Evolutionary conservation across 441 rosid species (phyloP), one percentile per base, ranked within the genome.

Genomic region (Eruca vesicaria): DNA sequence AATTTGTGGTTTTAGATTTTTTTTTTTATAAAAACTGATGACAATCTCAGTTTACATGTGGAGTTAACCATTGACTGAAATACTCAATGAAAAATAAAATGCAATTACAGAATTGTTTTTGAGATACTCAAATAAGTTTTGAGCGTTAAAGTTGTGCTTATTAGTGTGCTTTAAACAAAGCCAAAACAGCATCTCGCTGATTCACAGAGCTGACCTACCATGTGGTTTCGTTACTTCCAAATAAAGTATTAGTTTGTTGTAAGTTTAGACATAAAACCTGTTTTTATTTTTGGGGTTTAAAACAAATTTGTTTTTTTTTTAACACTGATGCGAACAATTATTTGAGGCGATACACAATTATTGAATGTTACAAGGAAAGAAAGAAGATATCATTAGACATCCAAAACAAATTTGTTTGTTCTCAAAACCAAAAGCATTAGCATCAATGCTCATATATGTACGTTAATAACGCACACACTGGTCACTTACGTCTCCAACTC

Each of bases 151-250:
- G 15, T 16, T 41, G 48, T 18, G n/a, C 38, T 21, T n/a, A n/a
- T 41, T 14, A 45, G 53, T 64, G 16, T 4, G 23, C 7, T 65
- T 55, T 29, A 65, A 20, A 23, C n/a, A 65, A n/a, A 65, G 16
- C 28, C 52, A 74, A 33, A 58, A 45, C n/a, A 59, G 56, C 78
- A 74, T 48, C 55, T 16, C 20, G 20, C 55, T 48, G 55, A 48
- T 15, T 15, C 55, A 48, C 20, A 15, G 16, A 16, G 55, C 55
- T 53, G 59, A 75, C 55, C 58, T 50, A 45, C 80, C 76, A 77
- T 71, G 80, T 77, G 76, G 14, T 43, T 64, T 68, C 33, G 1
- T 18, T 57, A 20, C 20, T 33, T 20, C 63, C 63, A 71, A 33
- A 70, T 65, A 76, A 43, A 64, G 23, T 56, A 56, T 41, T 57